Percentiles rank a stretch among this genome's conserved stretches.
phyloP scores from a whole-genome alignment of 2,329 filamentous ascomycete species.

The Fusarium udum region DNA sequence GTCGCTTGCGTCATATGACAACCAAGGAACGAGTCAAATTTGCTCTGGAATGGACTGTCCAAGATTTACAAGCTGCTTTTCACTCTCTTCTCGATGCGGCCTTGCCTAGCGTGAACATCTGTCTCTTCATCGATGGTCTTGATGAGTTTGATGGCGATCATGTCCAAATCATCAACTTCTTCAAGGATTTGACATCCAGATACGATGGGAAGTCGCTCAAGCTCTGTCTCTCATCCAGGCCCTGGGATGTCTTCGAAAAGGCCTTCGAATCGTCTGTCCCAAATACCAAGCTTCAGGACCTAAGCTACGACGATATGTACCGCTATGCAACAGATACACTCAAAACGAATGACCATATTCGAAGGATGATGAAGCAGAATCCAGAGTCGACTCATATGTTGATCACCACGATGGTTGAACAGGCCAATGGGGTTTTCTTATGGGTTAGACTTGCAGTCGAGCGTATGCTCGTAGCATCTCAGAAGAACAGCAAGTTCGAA shows the following conservation, averaged over 20 bases:
- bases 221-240: conserved; percentile 9
- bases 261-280: conserved; percentile 9
- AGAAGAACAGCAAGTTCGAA: neutral
- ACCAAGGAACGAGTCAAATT: conserved; percentile 10
- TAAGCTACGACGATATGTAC: conserved; percentile 13
- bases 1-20: neutral
- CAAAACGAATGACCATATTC: neutral
- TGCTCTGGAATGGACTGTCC: conserved; percentile 4
- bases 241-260: conserved; percentile 4
- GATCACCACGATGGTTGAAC: neutral
- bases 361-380: neutral
- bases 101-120: conserved; percentile 22
- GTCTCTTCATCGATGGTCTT: conserved; percentile 47
- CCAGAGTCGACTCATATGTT: neutral
- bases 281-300: conserved; percentile 6
- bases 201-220: conserved; percentile 1
- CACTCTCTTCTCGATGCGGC: neutral
- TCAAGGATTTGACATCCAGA: conserved; percentile 9
- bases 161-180: conserved; percentile 41
- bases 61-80: neutral
- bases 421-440: conserved; percentile 13
- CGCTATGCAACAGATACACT: conserved; percentile 3
- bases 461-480: neutral
- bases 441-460: conserved; percentile 16
- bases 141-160: conserved; percentile 49